Evolutionary conservation across 768 basidiomycete species (phyloP).

Genomic region (Dioszegia crocea): DNA sequence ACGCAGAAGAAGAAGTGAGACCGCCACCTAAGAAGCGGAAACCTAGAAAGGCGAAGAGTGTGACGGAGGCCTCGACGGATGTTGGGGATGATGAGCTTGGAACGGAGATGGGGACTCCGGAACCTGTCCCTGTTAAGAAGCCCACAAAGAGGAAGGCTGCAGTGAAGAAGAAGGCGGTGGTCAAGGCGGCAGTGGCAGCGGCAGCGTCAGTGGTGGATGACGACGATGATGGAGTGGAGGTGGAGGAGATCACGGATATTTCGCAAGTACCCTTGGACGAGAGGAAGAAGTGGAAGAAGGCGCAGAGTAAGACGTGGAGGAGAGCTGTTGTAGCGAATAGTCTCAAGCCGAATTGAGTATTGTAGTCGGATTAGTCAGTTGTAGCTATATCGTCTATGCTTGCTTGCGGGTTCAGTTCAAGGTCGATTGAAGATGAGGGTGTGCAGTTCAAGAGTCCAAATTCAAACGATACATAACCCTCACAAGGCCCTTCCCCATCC

Average conservation of each 20-base stretch:
- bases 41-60: conserved; percentile 7
- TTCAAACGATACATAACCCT: neutral
- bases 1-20: neutral
- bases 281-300: conserved; percentile 3
- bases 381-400: conserved; percentile 1
- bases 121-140: neutral
- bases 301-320: conserved; percentile 10
- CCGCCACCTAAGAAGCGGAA: neutral
- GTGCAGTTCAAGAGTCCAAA: too few species aligned
- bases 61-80: neutral
- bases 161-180: neutral
- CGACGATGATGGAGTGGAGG: neutral
- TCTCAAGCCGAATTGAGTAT: conserved; percentile 4
- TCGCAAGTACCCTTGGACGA: conserved; percentile 1
- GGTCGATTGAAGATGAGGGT: too few species aligned
- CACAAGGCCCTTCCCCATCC: too few species aligned
- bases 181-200: neutral
- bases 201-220: neutral
- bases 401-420: too few species aligned
- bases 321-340: conserved; percentile 11
- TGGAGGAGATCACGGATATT: neutral
- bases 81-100: conserved; percentile 8
- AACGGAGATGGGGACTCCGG: neutral
- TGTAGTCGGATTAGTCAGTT: neutral
- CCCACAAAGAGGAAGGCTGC: neutral